Percentiles rank a stretch among this genome's conserved stretches.
phyloP scores from a whole-genome alignment of 768 basidiomycete genomes.

The Gloeophyllum trabeum region DNA sequence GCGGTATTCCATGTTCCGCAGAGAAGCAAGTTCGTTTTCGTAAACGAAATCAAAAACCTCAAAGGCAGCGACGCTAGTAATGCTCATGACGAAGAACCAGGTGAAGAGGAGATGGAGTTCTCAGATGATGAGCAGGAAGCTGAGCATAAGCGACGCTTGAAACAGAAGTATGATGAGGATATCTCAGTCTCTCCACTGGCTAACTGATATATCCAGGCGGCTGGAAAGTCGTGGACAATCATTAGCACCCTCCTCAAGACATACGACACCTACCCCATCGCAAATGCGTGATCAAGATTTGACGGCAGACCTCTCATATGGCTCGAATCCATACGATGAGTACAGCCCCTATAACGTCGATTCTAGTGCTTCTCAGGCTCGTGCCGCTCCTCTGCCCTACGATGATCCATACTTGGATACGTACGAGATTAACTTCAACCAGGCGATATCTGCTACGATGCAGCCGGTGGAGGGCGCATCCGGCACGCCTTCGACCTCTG shows the following conservation, averaged over 20 bases:
- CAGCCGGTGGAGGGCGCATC: background rate
- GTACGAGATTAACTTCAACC: slow-evolving; percentile 9
- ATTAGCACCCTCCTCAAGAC: slow-evolving; percentile 44
- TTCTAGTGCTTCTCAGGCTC: slow-evolving; percentile 39
- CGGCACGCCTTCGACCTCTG: background rate
- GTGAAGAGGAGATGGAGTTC: slow-evolving; percentile 84
- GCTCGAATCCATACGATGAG: slow-evolving; percentile 54
- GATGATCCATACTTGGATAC: slow-evolving; percentile 58
- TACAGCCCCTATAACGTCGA: slow-evolving; percentile 62
- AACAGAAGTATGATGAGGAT: slow-evolving; percentile 37
- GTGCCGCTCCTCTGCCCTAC: slow-evolving; percentile 63
- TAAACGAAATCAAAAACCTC: slow-evolving; percentile 51
- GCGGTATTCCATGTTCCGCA: slow-evolving; percentile 77
- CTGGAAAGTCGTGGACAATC: slow-evolving; percentile 33
- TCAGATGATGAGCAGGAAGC: slow-evolving; percentile 92
- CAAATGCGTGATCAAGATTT: slow-evolving; percentile 46
- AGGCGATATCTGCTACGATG: background rate
- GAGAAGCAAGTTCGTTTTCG: slow-evolving; percentile 77
- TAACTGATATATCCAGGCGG: slow-evolving; percentile 27
- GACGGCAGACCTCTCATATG: slow-evolving; percentile 29
- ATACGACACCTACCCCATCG: slow-evolving; percentile 41
- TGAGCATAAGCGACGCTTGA: slow-evolving; percentile 49
- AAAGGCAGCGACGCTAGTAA: slow-evolving; percentile 95
- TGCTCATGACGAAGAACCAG: slow-evolving; percentile 88
- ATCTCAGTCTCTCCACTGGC: slow-evolving; percentile 1